phyloP scores from a whole-genome alignment of 1,139 yeast genomes.

The Yamadazyma diddensiae region DNA sequence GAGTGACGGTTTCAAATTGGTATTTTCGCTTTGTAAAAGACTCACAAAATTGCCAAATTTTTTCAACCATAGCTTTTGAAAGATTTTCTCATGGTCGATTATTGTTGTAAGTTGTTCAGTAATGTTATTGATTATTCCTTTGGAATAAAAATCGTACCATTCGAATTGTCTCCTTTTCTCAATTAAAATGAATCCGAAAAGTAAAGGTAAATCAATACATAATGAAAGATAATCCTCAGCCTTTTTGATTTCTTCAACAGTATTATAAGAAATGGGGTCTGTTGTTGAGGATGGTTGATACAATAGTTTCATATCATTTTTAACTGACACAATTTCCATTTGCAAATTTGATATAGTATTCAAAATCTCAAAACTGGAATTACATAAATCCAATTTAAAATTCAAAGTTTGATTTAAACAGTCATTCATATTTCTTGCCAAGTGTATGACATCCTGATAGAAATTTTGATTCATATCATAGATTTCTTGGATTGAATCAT shows the following conservation, averaged over 20 bases:
- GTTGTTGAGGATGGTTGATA: conserved; percentile 11
- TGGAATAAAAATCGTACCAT: conserved; percentile 60
- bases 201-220: conserved; percentile 72
- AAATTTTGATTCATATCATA: not conserved
- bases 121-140: conserved; percentile 47
- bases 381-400: conserved; percentile 27
- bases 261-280: conserved; percentile 16
- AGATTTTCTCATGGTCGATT: conserved; percentile 55
- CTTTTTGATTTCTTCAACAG: conserved; percentile 30
- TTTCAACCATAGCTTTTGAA: conserved; percentile 61
- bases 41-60: conserved; percentile 52
- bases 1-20: conserved; percentile 18
- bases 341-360: conserved; percentile 36
- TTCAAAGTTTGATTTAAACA: conserved; percentile 7
- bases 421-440: conserved; percentile 3
- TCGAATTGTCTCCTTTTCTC: conserved; percentile 67
- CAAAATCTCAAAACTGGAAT: conserved; percentile 25
- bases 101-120: conserved; percentile 60
- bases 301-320: conserved; percentile 25
- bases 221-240: conserved; percentile 47
- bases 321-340: conserved; percentile 37
- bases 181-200: conserved; percentile 74
- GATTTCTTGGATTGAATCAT: conserved; percentile 3
- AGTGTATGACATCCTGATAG: conserved; percentile 3
- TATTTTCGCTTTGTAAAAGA: conserved; percentile 22